Base-by-base conservation (phyloP, 1,139 yeast genomes). In the Scheffersomyces lignicola region DNA sequence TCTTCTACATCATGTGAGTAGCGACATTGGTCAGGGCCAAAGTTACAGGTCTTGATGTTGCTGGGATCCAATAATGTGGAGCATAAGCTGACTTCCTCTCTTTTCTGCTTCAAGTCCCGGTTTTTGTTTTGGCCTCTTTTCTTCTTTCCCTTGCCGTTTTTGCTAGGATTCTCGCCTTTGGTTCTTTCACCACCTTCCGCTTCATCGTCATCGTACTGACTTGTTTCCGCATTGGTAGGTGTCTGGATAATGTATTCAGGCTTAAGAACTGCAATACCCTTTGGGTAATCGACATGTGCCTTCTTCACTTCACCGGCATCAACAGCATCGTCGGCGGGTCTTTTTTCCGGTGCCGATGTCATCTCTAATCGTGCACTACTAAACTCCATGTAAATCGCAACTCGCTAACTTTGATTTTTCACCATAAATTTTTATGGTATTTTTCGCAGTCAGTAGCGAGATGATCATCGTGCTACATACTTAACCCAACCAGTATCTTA, bases 121-220 rank as follows among this genome's bases (percentile, higher is more conserved):
- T 80, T 79, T 59, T 92, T 90, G 61, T 92, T 92, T 62, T 92
- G 97, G 1, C 98, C 98, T 34, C 90, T 69, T 39, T 63, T 58
- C 60, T 76, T 74, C 57, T 76, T 73, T 40, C 73, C 74, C 35
- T 54, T 54, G 13, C 52, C 52, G 26, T 48, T 52, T 16, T 47
- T 47, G 24, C 56, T 56, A 31, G 60, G 65, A 45, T 68, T 68
- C 11, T 51, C 56, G 12, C 43, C 42, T 23, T 53, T 51, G 24
- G 47, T 57, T 39, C 70, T 56, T 38, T 66, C 72, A 18, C 73
- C 73, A 25, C 65, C 73, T 41, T 69, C 78, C 7, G 74, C 77
- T 33, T 62, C 75, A 33, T 65, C 71, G 41, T 67, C 76, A 34
- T 65, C 81, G 34, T 78, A 83, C 21, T 70, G 80, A 22, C 58